These are phyloP conservation scores for Chiua sp. DNA, from an alignment of 1,284 basidiomycete species.

Conservation along the genomic window DNA sequence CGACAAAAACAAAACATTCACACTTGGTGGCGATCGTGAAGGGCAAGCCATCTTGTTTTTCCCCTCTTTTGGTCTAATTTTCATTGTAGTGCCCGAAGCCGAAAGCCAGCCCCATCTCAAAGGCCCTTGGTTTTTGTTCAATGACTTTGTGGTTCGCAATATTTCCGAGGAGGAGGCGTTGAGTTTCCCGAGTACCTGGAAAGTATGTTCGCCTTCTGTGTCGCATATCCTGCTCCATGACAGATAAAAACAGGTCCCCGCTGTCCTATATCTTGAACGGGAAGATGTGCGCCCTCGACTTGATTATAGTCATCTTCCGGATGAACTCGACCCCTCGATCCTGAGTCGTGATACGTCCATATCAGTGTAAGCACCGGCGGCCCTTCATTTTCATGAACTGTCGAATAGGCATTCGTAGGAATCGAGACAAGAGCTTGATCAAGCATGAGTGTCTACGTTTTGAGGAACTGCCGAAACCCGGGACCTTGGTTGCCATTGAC, in stretches of 20 bases:
- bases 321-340: conserved; percentile 74
- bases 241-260: conserved; percentile 67
- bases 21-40: conserved; percentile 93
- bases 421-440: conserved; percentile 75
- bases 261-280: conserved; percentile 88
- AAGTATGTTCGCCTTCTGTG: conserved; percentile 53
- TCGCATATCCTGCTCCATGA: neutral
- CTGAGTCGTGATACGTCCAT: conserved; percentile 89
- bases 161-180: conserved; percentile 88
- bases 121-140: conserved; percentile 93
- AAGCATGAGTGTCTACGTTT: conserved; percentile 77
- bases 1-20: conserved; percentile 75
- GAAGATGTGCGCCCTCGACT: conserved; percentile 63
- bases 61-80: conserved; percentile 3
- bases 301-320: conserved; percentile 71
- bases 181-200: conserved; percentile 90
- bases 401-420: conserved; percentile 40
- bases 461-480: conserved; percentile 86
- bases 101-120: conserved; percentile 47
- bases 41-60: conserved; percentile 45
- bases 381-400: neutral
- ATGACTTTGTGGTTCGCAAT: conserved; percentile 93
- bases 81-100: conserved; percentile 64
- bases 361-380: conserved; percentile 63
- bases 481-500: conserved; percentile 93